Evolutionary conservation across 2,329 filamentous ascomycete species (phyloP), one percentile per base, ranked within the genome.

Genomic region (Apiospora kogelbergensis): DNA sequence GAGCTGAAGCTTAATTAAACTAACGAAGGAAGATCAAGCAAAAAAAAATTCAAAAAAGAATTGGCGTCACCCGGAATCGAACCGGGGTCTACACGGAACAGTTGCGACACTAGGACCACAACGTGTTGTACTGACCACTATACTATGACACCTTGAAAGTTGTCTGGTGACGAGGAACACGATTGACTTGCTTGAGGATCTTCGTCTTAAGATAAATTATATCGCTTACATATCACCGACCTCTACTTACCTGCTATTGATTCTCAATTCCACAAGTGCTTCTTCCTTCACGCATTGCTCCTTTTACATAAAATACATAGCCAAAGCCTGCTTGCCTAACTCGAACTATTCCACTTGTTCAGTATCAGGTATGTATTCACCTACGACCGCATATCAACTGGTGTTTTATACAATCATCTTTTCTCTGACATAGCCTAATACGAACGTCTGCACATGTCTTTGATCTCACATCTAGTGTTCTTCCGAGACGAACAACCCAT

Each of bases 101-200:
- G 22, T 65, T 65, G 40, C 22, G 63, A 13, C 41, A 7, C 37
- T 63, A 63, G 33, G 33, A 40, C 60, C 63, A 65, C 63, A 65
- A 65, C 40, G 63, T 65, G 63, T 65, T 65, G 63, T 65, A 65
- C 63, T 65, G 63, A 65, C 63, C 63, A 65, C 63, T 65, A 65
- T 65, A 60, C 53, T 60, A 60, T 60, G 53, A n/a, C 53, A 60
- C 53, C 53, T 37, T 60, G 37, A 26, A 37, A 60, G 53, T 33
- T 60, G 53, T 60, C 30, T 20, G 20, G 53, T 60, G 53, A 33
- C 53, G 30, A 60, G 15, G 11, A 42, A 42, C 40, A 42, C 40
- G 40, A n/a, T 60, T 60, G 53, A 60, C 30, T 37, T 57, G 30
- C 1, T 5, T 11, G 30, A n/a, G 2, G 1, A 37, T 2, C 5